Conservation (phyloP, 371 early-diverging fungal genomes). For the Vairimorpha necatrix region DNA sequence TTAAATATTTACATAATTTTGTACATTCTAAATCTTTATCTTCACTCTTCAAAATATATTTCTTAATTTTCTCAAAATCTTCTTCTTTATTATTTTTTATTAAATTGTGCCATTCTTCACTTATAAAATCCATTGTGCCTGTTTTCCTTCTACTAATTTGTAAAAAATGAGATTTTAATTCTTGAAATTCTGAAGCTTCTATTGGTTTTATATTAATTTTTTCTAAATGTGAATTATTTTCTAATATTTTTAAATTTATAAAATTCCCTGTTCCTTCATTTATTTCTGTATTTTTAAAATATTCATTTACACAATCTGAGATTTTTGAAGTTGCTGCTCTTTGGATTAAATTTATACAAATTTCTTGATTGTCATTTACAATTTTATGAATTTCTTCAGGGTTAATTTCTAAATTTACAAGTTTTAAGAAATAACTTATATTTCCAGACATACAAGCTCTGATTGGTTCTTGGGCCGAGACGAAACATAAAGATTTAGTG, state of each 20-base stretch:
- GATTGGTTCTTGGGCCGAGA: conserved; percentile 60
- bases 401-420: conserved; percentile 53
- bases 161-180: conserved; percentile 55
- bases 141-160: conserved; percentile 56
- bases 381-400: conserved; percentile 47
- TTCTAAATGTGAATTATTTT: conserved; percentile 48
- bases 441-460: conserved; percentile 60
- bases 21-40: conserved; percentile 47
- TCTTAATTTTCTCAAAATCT: conserved; percentile 28
- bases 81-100: conserved; percentile 15
- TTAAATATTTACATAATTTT: conserved; percentile 53
- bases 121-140: conserved; percentile 38
- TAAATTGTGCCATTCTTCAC: conserved; percentile 44
- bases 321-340: conserved; percentile 44
- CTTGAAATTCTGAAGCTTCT: conserved; percentile 62
- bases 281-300: conserved; percentile 14
- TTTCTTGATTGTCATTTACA: conserved; percentile 53
- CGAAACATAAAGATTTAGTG: conserved; percentile 36
- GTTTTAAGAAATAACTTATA: conserved; percentile 62
- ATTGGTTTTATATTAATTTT: conserved; percentile 54
- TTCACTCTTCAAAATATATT: neutral
- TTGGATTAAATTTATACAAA: conserved; percentile 58
- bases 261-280: conserved; percentile 5
- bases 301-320: conserved; percentile 14
- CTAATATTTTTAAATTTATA: conserved; percentile 47